These are phyloP conservation scores for Gymnopus androsaceus DNA, from an alignment of 1,284 basidiomycete genomes.

Conservation along the genomic window DNA sequence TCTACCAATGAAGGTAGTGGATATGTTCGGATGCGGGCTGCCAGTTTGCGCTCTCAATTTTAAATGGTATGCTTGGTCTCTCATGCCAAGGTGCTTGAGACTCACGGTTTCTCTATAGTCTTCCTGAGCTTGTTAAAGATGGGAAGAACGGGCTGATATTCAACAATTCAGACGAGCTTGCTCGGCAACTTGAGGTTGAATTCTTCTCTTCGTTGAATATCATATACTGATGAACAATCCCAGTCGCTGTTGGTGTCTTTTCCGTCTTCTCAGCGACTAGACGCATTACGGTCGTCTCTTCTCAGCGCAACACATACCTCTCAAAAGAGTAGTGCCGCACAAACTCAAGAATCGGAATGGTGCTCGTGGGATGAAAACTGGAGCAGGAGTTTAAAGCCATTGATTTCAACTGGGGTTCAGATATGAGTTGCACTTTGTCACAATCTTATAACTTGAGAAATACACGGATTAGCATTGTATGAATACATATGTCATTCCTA, in stretches of 20 bases:
- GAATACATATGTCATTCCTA: background rate
- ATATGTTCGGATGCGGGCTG: constrained; percentile 97
- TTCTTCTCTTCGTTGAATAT: background rate
- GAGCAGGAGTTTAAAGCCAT: constrained; percentile 65
- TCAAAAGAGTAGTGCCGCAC: constrained; percentile 12
- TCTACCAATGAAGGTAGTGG: constrained; percentile 99
- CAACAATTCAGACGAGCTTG: constrained; percentile 66
- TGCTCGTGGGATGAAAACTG: constrained; percentile 85
- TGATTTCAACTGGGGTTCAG: constrained; percentile 55
- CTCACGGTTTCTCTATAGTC: constrained; percentile 42
- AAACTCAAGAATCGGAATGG: constrained; percentile 55
- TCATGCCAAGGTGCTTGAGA: background rate
- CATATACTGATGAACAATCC: background rate
- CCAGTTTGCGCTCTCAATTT: constrained; percentile 93
- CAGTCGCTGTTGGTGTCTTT: constrained; percentile 66
- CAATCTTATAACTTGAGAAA: background rate
- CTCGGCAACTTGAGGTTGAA: constrained; percentile 71
- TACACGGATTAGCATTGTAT: too few relatives aligned
- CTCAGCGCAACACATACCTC: constrained; percentile 15
- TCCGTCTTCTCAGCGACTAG: constrained; percentile 54
- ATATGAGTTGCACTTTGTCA: too few relatives aligned
- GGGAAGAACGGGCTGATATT: constrained; percentile 86
- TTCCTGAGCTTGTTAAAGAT: constrained; percentile 85
- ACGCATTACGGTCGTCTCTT: constrained; percentile 50
- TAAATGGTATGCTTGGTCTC: constrained; percentile 62